phyloP scores from a whole-genome alignment of 805 yeast genomes.

The Saturnispora serradocipensis region DNA sequence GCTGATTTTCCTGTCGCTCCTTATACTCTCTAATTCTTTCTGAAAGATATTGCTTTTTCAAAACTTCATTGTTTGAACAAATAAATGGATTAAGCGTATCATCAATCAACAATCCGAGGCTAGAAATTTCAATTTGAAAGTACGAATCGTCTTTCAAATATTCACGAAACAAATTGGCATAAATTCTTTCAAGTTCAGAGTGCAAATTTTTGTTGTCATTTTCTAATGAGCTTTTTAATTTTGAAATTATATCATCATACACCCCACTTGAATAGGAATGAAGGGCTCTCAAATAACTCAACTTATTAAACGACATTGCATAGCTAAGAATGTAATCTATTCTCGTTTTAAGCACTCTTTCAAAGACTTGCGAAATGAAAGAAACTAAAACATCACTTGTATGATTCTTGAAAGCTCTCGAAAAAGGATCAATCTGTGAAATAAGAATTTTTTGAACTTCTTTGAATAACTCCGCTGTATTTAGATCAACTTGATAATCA shows the following conservation, averaged over 20 bases:
- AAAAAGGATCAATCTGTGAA: conserved; percentile 65
- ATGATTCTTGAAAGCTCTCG: conserved; percentile 52
- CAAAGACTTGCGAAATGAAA: conserved; percentile 68
- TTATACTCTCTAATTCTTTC: conserved; percentile 22
- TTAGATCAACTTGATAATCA: conserved; percentile 39
- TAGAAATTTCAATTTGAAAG: conserved; percentile 61
- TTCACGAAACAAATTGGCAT: conserved; percentile 63
- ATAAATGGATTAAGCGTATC: conserved; percentile 38
- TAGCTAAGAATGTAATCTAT: conserved; percentile 50
- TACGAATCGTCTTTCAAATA: conserved; percentile 59
- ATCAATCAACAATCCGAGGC: conserved; percentile 46
- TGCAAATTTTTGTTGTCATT: conserved; percentile 38
- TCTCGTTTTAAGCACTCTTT: conserved; percentile 54
- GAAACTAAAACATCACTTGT: conserved; percentile 57
- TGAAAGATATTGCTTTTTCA: conserved; percentile 28
- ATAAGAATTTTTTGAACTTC: conserved; percentile 51
- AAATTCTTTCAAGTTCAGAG: conserved; percentile 56
- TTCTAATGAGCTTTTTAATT: conserved; percentile 51
- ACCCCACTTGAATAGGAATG: conserved; percentile 56
- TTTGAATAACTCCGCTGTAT: conserved; percentile 44
- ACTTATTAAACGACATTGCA: conserved; percentile 51
- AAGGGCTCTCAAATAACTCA: conserved; percentile 69
- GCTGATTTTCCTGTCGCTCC: conserved; percentile 14
- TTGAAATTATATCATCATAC: conserved; percentile 46
- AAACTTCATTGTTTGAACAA: conserved; percentile 29